Evolutionary conservation across 2,329 filamentous ascomycete species (phyloP).

Genomic region (Fusarium pseudonygamai): DNA sequence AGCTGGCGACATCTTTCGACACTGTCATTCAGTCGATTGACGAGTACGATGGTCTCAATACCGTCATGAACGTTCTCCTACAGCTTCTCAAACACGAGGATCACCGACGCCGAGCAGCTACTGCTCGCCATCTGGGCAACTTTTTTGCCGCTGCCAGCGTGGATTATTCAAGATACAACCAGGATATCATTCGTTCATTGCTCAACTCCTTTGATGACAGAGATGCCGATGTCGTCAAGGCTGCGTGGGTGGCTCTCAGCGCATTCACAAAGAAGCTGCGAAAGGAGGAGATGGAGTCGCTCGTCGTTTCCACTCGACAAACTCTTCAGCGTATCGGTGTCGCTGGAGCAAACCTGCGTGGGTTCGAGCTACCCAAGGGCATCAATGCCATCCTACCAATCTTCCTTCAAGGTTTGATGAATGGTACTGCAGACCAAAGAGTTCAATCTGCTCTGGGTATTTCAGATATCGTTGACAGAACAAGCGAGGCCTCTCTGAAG

Average conservation of each 20-base stretch:
- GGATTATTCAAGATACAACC: constrained; percentile 95
- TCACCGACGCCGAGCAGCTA: constrained; percentile 81
- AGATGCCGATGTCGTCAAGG: constrained; percentile 85
- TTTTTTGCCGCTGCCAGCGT: constrained; percentile 85
- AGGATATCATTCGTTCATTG: constrained; percentile 90
- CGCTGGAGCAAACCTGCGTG: constrained; percentile 82
- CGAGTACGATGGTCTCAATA: constrained; percentile 95
- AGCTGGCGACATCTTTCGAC: constrained; percentile 85
- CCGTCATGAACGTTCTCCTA: constrained; percentile 92
- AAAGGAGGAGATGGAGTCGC: constrained; percentile 97
- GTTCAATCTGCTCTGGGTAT: constrained; percentile 93
- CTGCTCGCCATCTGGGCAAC: constrained; percentile 80
- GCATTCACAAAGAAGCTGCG: constrained; percentile 88
- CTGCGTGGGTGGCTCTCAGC: constrained; percentile 86
- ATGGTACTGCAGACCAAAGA: constrained; percentile 90
- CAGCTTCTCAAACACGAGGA: constrained; percentile 92
- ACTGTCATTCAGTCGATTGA: constrained; percentile 92
- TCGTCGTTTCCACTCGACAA: constrained; percentile 87
- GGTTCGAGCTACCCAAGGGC: constrained; percentile 93
- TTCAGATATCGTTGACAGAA: constrained; percentile 94
- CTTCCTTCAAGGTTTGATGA: constrained; percentile 97
- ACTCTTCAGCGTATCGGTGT: constrained; percentile 90
- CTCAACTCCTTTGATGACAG: constrained; percentile 92
- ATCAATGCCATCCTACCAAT: constrained; percentile 97
- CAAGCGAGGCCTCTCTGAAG: constrained; percentile 85